phyloP scores from a whole-genome alignment of 805 yeast species.

The Pichia nakasei region DNA sequence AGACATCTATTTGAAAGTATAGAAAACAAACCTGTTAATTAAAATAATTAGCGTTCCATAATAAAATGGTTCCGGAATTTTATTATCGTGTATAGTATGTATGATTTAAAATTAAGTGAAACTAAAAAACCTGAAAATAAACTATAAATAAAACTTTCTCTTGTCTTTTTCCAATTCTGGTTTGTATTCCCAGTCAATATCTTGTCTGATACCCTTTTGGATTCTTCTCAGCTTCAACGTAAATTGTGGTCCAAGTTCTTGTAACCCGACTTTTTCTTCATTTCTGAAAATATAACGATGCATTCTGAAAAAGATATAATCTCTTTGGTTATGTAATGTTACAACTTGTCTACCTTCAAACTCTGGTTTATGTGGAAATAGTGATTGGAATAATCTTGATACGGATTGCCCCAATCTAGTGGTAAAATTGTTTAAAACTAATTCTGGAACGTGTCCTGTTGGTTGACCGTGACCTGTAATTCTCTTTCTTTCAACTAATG shows the following conservation, averaged over 20 bases:
- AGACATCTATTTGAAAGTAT: conserved; percentile 26
- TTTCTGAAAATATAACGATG: conserved; percentile 86
- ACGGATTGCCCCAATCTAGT: conserved; percentile 91
- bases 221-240: conserved; percentile 81
- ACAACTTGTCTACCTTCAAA: conserved; percentile 93
- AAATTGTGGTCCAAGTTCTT: conserved; percentile 95
- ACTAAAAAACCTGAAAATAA: neutral
- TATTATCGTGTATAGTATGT: neutral
- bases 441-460: conserved; percentile 86
- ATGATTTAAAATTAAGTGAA: conserved; percentile 5
- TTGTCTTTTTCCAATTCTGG: conserved; percentile 96
- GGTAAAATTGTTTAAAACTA: conserved; percentile 83
- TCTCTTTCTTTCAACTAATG: conserved; percentile 63
- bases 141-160: conserved; percentile 73
- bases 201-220: conserved; percentile 87
- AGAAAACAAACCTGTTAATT: conserved; percentile 12
- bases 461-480: conserved; percentile 87
- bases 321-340: conserved; percentile 94
- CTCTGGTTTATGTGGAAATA: conserved; percentile 91
- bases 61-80: too few relatives aligned
- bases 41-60: too few relatives aligned
- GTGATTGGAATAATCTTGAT: conserved; percentile 82
- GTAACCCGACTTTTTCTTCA: conserved; percentile 89
- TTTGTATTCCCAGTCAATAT: conserved; percentile 92
- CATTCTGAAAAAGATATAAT: conserved; percentile 88